A percentile compares a stretch with the other conserved stretches of the same genome.
These are phyloP conservation scores for Capronia americana DNA, from an alignment of 2,329 filamentous ascomycete species.

Conservation along the genomic window DNA sequence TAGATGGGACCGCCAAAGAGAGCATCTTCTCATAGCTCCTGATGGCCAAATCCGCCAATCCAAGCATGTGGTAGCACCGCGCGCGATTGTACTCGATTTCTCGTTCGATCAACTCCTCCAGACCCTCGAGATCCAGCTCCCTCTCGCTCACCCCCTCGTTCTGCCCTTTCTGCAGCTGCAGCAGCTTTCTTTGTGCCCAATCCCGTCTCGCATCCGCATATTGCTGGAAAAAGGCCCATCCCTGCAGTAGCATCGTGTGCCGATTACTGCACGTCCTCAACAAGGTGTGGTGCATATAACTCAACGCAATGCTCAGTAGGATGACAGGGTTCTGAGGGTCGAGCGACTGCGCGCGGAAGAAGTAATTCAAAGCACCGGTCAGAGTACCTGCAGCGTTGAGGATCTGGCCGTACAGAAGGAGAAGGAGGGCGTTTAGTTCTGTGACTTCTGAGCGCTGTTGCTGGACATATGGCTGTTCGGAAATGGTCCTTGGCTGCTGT, in stretches of 20 bases:
- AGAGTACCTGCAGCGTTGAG: constrained; percentile 84
- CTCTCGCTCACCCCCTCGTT: background rate
- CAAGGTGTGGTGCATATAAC: constrained; percentile 86
- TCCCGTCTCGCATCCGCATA: constrained; percentile 68
- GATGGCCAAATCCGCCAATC: constrained; percentile 73
- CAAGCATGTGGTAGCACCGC: constrained; percentile 76
- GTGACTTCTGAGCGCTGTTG: constrained; percentile 42
- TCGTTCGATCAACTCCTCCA: constrained; percentile 32
- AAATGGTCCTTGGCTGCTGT: background rate
- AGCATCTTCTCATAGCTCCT: constrained; percentile 71
- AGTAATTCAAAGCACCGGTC: constrained; percentile 84
- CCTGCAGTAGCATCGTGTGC: constrained; percentile 85
- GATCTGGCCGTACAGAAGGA: constrained; percentile 90
- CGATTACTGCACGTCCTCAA: constrained; percentile 90
- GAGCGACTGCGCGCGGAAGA: constrained; percentile 69
- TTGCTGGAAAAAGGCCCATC: constrained; percentile 76
- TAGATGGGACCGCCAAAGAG: constrained; percentile 40
- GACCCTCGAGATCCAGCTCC: constrained; percentile 1
- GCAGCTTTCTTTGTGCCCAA: constrained; percentile 13
- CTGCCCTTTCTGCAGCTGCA: background rate
- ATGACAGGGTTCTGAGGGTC: constrained; percentile 62
- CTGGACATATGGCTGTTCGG: background rate
- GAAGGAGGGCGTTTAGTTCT: constrained; percentile 76
- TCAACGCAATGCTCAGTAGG: constrained; percentile 79
- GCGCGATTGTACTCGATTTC: constrained; percentile 85